Base-by-base conservation (phyloP, 371 early-diverging fungal species). In the Parasitella parasitica region DNA sequence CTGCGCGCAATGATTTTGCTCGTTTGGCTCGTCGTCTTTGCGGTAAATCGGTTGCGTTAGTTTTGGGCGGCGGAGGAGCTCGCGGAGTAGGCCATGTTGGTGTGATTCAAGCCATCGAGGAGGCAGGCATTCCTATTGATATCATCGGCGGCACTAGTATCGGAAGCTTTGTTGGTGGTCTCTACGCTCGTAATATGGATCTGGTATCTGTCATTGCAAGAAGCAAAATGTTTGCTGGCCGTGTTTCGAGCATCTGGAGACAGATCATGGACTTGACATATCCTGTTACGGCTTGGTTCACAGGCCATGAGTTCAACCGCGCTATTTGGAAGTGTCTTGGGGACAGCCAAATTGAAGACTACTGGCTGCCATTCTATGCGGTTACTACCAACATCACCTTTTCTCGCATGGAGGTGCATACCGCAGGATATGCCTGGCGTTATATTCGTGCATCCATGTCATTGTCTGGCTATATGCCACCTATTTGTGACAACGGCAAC, bases 11-110 rank as follows among this genome's bases (percentile, higher is more conserved):
- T 26, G 93, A 93, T 64, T 91, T 92, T 84, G 87, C 91, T 6
- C 85, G 99, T 50, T 79, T 99, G 27, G 96, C 96, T 4, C 90
- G 99, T 38, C 88, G 97, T 13, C 76, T 99, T 50, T 89, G 94
- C 36, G 97, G 95, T 22, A 91, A 90, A 65, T 95, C 97, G 0
- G 94, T 99, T 15, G 99, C 99, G 2, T 75, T 99, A 2, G 99
- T 98, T n/a, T 82, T 99, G 32, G 98, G 99, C 32, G 99, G 99
- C 18, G 99, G 99, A 28, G 99, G 99, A 2, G 99, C 99, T 1
- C 88, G 99, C 39, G 99, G 99, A 13, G 88, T 98, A 43, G 89
- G 95, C 0, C 99, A 99, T 64, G 86, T 99, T 43, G 99, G 99
- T 38, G 88, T 99, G 18, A 93, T 99, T 62, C 89, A 91, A 52